These are phyloP conservation scores for Epichloe baconii DNA, from an alignment of 2,329 filamentous ascomycete genomes.

Conservation along the genomic window DNA sequence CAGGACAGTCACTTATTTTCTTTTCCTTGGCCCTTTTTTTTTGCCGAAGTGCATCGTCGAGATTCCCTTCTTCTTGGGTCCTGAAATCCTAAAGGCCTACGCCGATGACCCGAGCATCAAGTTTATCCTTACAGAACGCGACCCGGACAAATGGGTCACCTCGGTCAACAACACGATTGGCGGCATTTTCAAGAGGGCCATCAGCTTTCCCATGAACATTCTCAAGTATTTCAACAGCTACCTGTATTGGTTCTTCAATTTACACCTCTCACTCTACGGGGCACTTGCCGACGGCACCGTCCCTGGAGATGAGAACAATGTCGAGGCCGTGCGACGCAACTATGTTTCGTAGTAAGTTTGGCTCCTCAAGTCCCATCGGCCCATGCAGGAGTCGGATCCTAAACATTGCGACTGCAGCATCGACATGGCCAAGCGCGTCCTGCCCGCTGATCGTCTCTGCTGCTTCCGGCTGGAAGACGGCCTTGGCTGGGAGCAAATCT, in stretches of 20 bases:
- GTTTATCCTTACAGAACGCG: too few species aligned
- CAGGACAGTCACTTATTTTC: too few species aligned
- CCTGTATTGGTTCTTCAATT: slow-evolving; percentile 1
- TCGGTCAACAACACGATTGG: slow-evolving; percentile 14
- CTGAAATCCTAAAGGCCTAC: too few species aligned
- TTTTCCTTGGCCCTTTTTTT: too few species aligned
- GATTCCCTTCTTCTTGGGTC: too few species aligned
- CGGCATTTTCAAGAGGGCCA: not conserved
- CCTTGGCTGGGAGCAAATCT: slow-evolving; percentile 24
- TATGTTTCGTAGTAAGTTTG: slow-evolving; percentile 1
- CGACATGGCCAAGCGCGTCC: slow-evolving; percentile 12
- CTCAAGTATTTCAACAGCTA: slow-evolving; percentile 14
- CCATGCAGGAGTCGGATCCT: not conserved
- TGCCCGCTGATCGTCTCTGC: slow-evolving; percentile 17
- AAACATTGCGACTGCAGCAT: slow-evolving; percentile 8
- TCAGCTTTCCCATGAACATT: slow-evolving; percentile 14
- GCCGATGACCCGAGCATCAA: too few species aligned
- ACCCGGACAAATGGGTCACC: slow-evolving; percentile 5
- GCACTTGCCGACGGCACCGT: not conserved
- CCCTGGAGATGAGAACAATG: not conserved
- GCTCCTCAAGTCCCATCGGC: not conserved
- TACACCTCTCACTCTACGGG: slow-evolving; percentile 1
- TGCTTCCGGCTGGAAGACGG: slow-evolving; percentile 20
- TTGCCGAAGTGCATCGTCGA: too few species aligned
- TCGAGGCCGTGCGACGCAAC: not conserved